Evolutionary conservation across 2,329 filamentous ascomycete species (phyloP), one percentile per base, ranked within the genome.

Genomic region (Fusarium domesticum): DNA sequence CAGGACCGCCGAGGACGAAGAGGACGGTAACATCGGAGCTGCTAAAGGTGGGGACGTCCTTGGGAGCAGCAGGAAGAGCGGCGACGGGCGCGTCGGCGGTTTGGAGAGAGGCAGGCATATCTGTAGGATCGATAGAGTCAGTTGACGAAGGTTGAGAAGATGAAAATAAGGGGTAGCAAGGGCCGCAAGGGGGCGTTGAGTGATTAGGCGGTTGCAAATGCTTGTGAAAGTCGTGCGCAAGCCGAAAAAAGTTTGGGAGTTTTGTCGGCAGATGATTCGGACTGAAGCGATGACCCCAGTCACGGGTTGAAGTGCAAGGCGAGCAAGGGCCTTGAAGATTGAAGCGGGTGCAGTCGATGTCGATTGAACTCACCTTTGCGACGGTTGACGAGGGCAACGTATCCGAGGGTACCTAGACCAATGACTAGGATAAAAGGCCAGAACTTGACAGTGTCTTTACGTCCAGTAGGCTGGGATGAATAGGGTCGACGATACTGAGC

Each of bases 1-100:
- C 93, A 12, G 93, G 93, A 3, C 93, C 93, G 67, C 92, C 92
- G 50, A 98, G 89, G 51, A 97, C 89, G 74, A 96, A 97, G 68
- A 98, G 74, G 47, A 97, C 91, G n/a, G 89, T 93, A 23, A 95
- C 88, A 47, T 90, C 77, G 44, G 81, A 63, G 38, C 85, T 72
- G 46, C 81, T 84, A 78, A 95, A 96, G 62, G 82, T 81, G 5
- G 91, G 85, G 25, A 65, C 61, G 16, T 60, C 64, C 66, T 84
- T 85, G 7, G 10, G 23, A 28, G 23, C 23, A 12, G 23, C 23
- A 28, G 23, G 23, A 10, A 51, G 72, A 17, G 35, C 10, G 8
- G 23, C 23, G 14, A 28, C 23, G 14, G 23, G 23, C 23, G 23
- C 23, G 7, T 28, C 23, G 23, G 23, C 8, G 23, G 23, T 11